Evolutionary conservation across 176 grass and related monocot species (phyloP), one percentile per base, ranked within the genome.

Genomic region (Oryza punctata): DNA sequence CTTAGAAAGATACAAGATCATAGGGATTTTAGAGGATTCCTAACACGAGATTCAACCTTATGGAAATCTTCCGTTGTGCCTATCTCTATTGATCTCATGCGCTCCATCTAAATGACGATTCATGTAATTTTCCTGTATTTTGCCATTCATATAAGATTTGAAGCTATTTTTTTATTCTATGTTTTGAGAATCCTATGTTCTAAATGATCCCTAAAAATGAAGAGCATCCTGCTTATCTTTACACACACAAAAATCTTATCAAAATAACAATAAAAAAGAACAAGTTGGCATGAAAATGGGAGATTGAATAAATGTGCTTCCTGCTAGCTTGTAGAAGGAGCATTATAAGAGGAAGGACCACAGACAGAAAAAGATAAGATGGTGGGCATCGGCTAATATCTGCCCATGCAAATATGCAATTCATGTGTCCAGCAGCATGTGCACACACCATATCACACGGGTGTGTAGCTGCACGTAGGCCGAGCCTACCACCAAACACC

Each of bases 361-460:
- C 37, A 8, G 75, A 78, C 67, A 85, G 52, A 78, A 68, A 85
- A 35, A 54, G 83, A 65, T 72, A 78, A 78, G 54, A 30, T 82
- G 80, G 40, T 63, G 69, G 80, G 72, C 64, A 35, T 65, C 38
- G 38, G 44, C 40, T 10, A 61, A 23, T 43, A 79, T 79, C 28
- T 79, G 77, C 40, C 61, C 77, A 79, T 74, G 46, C 54, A 60
- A 33, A 33, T 33, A 60, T 3, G 21, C 57, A 7, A 57, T 19
- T 18, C 52, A 57, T 57, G 52, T 57, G 52, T 57, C 45, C 7
- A 7, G 6, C 35, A 54, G 37, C 77, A 68, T 76, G 73, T 60
- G 50, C 49, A 32, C 52, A 61, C 19, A 61, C 57, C 57, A 61
- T 3, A 61, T n/a, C 57, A 61, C 57, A 61, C 57, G 57, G 57